Evolutionary conservation across 768 basidiomycete genomes (phyloP).

Genomic region (Boletus rubropictus): DNA sequence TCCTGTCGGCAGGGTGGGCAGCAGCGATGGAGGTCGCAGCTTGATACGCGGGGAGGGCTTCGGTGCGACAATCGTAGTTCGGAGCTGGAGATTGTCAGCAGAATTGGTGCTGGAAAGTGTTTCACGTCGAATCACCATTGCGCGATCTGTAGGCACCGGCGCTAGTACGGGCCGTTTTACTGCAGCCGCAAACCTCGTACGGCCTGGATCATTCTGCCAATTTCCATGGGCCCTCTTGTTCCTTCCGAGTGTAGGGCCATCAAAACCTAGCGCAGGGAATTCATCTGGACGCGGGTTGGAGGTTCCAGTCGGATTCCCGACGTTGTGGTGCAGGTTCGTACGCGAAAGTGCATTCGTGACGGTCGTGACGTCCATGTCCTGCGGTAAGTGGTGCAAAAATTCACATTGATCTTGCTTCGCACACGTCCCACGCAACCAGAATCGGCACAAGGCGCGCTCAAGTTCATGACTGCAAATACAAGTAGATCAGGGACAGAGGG

Average conservation of each 20-base stretch:
- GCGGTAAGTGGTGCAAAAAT: slow-evolving; percentile 87
- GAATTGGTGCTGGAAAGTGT: slow-evolving; percentile 45
- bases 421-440: slow-evolving; percentile 97
- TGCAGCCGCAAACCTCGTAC: slow-evolving; percentile 86
- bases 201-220: slow-evolving; percentile 67
- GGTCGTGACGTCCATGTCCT: slow-evolving; percentile 73
- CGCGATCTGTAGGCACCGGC: slow-evolving; percentile 31
- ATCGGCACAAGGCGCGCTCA: slow-evolving; percentile 89
- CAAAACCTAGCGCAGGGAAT: slow-evolving; percentile 63
- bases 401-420: slow-evolving; percentile 96
- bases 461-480: slow-evolving; percentile 71
- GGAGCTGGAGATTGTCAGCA: slow-evolving; percentile 58
- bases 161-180: slow-evolving; percentile 61
- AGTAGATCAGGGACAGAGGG: slow-evolving; percentile 10
- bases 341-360: slow-evolving; percentile 64
- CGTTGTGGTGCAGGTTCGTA: slow-evolving; percentile 47
- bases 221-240: slow-evolving; percentile 40
- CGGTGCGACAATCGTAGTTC: slow-evolving; percentile 68
- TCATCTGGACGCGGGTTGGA: slow-evolving; percentile 43
- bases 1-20: slow-evolving; percentile 89
- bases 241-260: slow-evolving; percentile 34
- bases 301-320: slow-evolving; percentile 34
- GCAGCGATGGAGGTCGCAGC: slow-evolving; percentile 71
- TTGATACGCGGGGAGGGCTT: slow-evolving; percentile 81
- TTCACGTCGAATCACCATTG: slow-evolving; percentile 49